Evolutionary conservation across 2,329 filamentous ascomycete genomes (phyloP).

Genomic region (Polytolypa hystricis): DNA sequence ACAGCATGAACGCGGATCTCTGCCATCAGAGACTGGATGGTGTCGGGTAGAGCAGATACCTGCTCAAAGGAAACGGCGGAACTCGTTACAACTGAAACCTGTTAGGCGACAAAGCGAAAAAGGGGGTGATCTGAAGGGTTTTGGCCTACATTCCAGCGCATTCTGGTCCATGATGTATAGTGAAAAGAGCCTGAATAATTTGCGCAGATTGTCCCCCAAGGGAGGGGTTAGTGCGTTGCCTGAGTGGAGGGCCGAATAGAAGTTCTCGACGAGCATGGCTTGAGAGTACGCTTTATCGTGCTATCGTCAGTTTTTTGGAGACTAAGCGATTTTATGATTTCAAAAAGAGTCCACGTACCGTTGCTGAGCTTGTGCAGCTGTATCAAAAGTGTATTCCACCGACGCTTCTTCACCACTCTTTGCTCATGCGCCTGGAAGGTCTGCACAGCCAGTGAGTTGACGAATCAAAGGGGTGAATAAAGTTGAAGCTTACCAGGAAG

Average conservation of each 20-base stretch:
- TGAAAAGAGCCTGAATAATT: constrained; percentile 37
- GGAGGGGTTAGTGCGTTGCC: constrained; percentile 14
- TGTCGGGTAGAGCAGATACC: constrained; percentile 30
- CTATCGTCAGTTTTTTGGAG: not conserved
- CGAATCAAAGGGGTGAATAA: not conserved
- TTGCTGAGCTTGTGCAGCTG: constrained; percentile 17
- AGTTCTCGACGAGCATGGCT: constrained; percentile 37
- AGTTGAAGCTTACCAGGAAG: constrained; percentile 21
- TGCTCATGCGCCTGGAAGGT: constrained; percentile 26
- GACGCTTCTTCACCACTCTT: constrained; percentile 32
- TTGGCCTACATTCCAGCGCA: constrained; percentile 35
- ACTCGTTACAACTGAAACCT: constrained; percentile 35
- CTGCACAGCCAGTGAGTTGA: constrained; percentile 1
- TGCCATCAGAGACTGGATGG: constrained; percentile 37
- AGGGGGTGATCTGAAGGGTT: too few relatives aligned
- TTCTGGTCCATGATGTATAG: constrained; percentile 36
- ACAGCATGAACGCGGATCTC: constrained; percentile 41
- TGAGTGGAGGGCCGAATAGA: constrained; percentile 28
- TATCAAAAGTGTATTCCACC: constrained; percentile 34
- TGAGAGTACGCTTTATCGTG: constrained; percentile 31
- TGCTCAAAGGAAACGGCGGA: constrained; percentile 31
- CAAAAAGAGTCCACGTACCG: constrained; percentile 2
- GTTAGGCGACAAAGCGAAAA: too few relatives aligned
- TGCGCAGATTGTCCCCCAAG: constrained; percentile 24
- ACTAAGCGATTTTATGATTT: not conserved